These are phyloP conservation scores for Samsoniella hepiali DNA, from an alignment of 2,329 filamentous ascomycete genomes.

Conservation along the genomic window DNA sequence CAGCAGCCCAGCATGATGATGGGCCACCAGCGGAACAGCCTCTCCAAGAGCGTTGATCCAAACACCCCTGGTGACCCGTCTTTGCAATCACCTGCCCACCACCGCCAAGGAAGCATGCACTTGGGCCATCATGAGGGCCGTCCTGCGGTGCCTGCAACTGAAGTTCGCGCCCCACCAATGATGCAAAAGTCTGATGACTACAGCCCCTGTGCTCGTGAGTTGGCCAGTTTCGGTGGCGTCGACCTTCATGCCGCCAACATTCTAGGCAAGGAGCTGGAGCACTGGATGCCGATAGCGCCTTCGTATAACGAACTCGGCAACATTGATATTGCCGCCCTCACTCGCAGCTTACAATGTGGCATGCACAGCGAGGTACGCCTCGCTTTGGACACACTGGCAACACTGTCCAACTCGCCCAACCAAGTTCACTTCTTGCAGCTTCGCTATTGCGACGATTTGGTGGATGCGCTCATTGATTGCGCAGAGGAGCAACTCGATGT, in stretches of 20 bases:
- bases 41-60: slow-evolving; percentile 51
- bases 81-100: slow-evolving; percentile 35
- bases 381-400: slow-evolving; percentile 78
- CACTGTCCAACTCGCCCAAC: slow-evolving; percentile 59
- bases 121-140: slow-evolving; percentile 36
- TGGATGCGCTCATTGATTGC: slow-evolving; percentile 85
- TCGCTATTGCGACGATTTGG: slow-evolving; percentile 76
- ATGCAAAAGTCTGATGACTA: slow-evolving; percentile 51
- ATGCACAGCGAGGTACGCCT: slow-evolving; percentile 86
- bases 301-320: slow-evolving; percentile 74
- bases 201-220: slow-evolving; percentile 50
- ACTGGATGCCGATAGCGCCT: slow-evolving; percentile 72
- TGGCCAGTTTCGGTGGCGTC: slow-evolving; percentile 68
- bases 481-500: slow-evolving; percentile 84
- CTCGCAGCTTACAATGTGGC: slow-evolving; percentile 83
- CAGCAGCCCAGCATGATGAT: slow-evolving; percentile 25
- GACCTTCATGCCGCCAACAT: slow-evolving; percentile 62
- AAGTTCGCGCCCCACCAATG: slow-evolving; percentile 35
- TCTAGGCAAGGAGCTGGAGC: slow-evolving; percentile 63
- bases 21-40: slow-evolving; percentile 47
- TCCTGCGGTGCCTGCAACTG: slow-evolving; percentile 23
- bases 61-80: slow-evolving; percentile 22
- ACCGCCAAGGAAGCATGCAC: slow-evolving; percentile 32
- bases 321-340: slow-evolving; percentile 87
- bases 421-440: slow-evolving; percentile 65